A percentile compares a stretch with the other conserved stretches of the same genome.
Evolutionary conservation across 176 grass and related monocot genomes (phyloP).

Genomic region (Luzula sylvatica): DNA sequence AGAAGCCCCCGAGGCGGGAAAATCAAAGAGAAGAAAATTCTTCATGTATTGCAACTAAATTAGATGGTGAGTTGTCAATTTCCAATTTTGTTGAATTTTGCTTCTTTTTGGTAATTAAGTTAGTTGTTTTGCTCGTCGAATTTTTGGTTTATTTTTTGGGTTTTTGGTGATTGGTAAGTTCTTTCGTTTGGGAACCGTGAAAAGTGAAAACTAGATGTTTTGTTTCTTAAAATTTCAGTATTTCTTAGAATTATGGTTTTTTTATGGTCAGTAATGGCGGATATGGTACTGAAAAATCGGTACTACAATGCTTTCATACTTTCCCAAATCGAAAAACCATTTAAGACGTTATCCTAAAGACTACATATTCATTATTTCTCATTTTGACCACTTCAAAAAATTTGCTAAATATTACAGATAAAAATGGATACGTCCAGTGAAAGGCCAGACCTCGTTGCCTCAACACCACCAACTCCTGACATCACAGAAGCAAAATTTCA

Average conservation of each 20-base stretch:
- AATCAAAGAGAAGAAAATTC: slow-evolving; percentile 1
- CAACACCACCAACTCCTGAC: slow-evolving; percentile 12
- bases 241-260: not conserved
- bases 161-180: not conserved
- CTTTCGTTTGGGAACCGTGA: too few relatives aligned
- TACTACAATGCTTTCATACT: too few relatives aligned
- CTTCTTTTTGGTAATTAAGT: not conserved
- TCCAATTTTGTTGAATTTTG: slow-evolving; percentile 9
- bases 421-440: slow-evolving; percentile 7
- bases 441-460: not conserved
- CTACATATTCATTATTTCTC: not conserved
- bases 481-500: not conserved
- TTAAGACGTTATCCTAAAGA: not conserved
- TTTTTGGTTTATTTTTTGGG: too few relatives aligned
- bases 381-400: slow-evolving; percentile 4
- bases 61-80: not conserved
- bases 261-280: too few relatives aligned
- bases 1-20: slow-evolving; percentile 11
- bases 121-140: too few relatives aligned
- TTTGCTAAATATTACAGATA: not conserved
- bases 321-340: not conserved
- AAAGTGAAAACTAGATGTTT: too few relatives aligned
- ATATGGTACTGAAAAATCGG: too few relatives aligned
- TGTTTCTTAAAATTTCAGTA: too few relatives aligned
- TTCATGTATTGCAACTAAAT: not conserved